Conservation (phyloP, 1,284 basidiomycete genomes). For the Heterobasidion annosum region DNA sequence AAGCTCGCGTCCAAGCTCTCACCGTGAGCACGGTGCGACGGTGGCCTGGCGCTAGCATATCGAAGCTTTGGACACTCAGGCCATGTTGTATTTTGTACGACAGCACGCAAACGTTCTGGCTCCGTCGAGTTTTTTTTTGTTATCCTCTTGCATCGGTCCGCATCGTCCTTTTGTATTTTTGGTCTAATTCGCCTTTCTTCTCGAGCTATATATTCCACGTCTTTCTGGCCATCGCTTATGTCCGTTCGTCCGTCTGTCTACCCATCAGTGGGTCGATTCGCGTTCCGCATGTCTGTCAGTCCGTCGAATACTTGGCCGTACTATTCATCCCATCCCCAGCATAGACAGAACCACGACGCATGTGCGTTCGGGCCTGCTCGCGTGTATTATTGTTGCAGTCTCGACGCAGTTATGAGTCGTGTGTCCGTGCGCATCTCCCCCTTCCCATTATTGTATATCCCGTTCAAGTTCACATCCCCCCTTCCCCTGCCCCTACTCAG, state of each 20-base stretch:
- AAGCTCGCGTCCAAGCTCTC: slow-evolving; percentile 26
- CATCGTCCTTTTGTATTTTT: not conserved
- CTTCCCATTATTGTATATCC: not conserved
- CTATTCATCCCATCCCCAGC: not conserved
- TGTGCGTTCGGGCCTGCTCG: not conserved
- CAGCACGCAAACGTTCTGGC: not conserved
- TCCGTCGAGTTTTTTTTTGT: not conserved
- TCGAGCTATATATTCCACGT: not conserved
- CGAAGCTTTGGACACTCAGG: not conserved
- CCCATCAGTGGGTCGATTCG: too few relatives aligned
- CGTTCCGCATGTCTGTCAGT: not conserved
- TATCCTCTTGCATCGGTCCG: not conserved
- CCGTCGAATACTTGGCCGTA: not conserved
- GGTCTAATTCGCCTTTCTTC: not conserved
- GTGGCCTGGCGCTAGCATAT: not conserved
- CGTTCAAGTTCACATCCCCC: not conserved
- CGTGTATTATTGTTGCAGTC: not conserved
- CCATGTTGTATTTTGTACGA: not conserved
- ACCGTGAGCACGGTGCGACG: not conserved
- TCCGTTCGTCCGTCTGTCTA: not conserved
- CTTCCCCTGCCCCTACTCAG: not conserved
- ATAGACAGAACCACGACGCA: not conserved
- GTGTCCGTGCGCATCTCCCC: not conserved
- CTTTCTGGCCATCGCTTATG: not conserved
- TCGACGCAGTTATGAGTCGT: not conserved